Percentiles rank a stretch among this genome's conserved stretches.
phyloP scores from a whole-genome alignment of 2,329 filamentous ascomycete species.

The Aspergillus vadensis region DNA sequence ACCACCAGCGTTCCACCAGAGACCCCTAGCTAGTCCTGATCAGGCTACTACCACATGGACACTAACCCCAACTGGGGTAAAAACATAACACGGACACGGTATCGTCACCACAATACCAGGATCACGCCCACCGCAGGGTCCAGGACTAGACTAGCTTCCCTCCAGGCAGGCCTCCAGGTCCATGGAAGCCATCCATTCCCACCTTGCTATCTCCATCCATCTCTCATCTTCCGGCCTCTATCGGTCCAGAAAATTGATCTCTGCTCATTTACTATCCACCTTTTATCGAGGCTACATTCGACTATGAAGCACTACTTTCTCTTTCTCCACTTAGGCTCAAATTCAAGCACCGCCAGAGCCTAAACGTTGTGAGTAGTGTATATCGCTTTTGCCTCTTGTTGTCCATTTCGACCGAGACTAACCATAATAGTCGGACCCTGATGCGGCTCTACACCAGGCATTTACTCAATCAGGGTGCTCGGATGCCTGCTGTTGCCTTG shows the following conservation, averaged over 20 bases:
- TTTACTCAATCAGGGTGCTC: background rate
- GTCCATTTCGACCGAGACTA: slow-evolving; percentile 1
- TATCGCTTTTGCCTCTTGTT: slow-evolving; percentile 1
- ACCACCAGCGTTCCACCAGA: background rate
- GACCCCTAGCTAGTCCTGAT: slow-evolving; percentile 12
- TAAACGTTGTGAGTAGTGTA: background rate
- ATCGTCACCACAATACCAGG: background rate
- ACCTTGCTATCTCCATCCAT: background rate
- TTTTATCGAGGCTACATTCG: background rate
- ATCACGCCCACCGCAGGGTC: slow-evolving; percentile 9
- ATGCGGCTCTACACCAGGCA: slow-evolving; percentile 4
- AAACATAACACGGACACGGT: background rate
- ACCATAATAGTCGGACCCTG: background rate
- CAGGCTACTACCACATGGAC: background rate
- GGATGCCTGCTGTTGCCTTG: slow-evolving; percentile 9
- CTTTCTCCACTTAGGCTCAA: background rate
- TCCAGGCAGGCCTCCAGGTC: background rate
- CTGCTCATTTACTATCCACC: background rate
- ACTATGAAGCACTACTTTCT: background rate
- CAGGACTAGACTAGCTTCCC: background rate
- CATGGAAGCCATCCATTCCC: background rate
- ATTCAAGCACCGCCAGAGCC: background rate
- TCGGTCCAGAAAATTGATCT: background rate
- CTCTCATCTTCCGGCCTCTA: background rate
- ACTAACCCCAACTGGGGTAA: background rate